Percentiles rank a stretch among this genome's conserved stretches.
Evolutionary conservation across 179 eudicot species (phyloP).

Genomic region (Sideroxylon spinosum): DNA sequence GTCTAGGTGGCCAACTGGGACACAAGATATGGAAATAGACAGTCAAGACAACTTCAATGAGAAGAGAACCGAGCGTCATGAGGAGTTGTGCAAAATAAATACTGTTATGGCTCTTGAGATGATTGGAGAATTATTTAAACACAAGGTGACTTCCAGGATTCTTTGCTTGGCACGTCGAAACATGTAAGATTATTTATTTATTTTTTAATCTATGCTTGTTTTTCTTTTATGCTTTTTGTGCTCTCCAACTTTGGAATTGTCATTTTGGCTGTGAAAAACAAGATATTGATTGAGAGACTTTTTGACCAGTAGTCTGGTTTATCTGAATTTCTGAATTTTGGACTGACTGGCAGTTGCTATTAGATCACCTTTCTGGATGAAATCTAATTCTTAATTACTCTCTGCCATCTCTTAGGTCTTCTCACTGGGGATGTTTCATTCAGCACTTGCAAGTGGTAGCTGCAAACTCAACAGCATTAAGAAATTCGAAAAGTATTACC

Average conservation of each 20-base stretch:
- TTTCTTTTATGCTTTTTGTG: conserved; percentile 9
- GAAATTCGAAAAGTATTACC: conserved; percentile 48
- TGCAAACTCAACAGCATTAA: conserved; percentile 55
- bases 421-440: conserved; percentile 60
- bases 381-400: background rate
- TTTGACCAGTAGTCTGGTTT: background rate
- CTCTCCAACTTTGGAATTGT: background rate
- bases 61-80: conserved; percentile 50
- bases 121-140: conserved; percentile 52
- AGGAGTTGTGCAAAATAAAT: conserved; percentile 49
- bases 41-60: conserved; percentile 37
- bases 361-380: background rate
- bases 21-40: conserved; percentile 62
- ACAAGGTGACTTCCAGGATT: conserved; percentile 55
- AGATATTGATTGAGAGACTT: background rate
- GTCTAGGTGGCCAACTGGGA: conserved; percentile 50
- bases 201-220: background rate
- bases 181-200: conserved; percentile 46
- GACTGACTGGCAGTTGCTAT: background rate
- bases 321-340: conserved; percentile 3
- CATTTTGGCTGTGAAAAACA: background rate
- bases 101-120: conserved; percentile 69
- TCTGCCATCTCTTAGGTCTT: conserved; percentile 44
- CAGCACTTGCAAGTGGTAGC: conserved; percentile 58
- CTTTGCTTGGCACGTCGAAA: conserved; percentile 70